phyloP scores from a whole-genome alignment of 2,329 filamentous ascomycete species.

The Trichoderma asperellum region DNA sequence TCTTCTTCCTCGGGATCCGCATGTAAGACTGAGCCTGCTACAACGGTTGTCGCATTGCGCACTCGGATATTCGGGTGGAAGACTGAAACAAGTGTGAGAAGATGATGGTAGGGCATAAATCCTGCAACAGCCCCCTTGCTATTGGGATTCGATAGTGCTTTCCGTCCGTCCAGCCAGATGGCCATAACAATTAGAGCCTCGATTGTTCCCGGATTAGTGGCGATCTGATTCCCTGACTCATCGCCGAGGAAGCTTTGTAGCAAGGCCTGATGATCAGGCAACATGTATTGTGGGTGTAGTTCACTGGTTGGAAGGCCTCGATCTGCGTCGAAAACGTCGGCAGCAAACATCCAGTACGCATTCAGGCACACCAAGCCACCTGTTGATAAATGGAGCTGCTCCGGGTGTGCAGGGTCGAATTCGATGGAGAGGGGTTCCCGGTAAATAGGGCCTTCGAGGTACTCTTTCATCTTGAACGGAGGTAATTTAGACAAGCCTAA shows the following conservation, averaged over 20 bases:
- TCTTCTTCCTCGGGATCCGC: constrained; percentile 62
- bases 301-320: constrained; percentile 56
- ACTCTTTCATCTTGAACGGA: constrained; percentile 51
- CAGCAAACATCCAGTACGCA: constrained; percentile 66
- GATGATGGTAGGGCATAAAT: constrained; percentile 65
- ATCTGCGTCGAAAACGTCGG: constrained; percentile 62
- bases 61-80: constrained; percentile 60
- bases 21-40: constrained; percentile 60
- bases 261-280: constrained; percentile 62
- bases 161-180: constrained; percentile 59
- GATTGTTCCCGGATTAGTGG: constrained; percentile 56
- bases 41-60: constrained; percentile 57
- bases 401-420: constrained; percentile 51
- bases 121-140: constrained; percentile 44
- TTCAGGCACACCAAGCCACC: constrained; percentile 63
- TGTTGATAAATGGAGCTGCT: constrained; percentile 61
- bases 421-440: constrained; percentile 52
- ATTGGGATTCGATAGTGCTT: constrained; percentile 45
- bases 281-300: constrained; percentile 63
- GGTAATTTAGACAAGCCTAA: constrained; percentile 57
- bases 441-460: constrained; percentile 47
- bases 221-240: constrained; percentile 54
- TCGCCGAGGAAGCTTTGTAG: constrained; percentile 58
- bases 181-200: constrained; percentile 65
- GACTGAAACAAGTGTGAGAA: constrained; percentile 59